Evolutionary conservation across 768 basidiomycete genomes (phyloP), one percentile per base, ranked within the genome.

Genomic region (Hortiboletus flavorubellus): DNA sequence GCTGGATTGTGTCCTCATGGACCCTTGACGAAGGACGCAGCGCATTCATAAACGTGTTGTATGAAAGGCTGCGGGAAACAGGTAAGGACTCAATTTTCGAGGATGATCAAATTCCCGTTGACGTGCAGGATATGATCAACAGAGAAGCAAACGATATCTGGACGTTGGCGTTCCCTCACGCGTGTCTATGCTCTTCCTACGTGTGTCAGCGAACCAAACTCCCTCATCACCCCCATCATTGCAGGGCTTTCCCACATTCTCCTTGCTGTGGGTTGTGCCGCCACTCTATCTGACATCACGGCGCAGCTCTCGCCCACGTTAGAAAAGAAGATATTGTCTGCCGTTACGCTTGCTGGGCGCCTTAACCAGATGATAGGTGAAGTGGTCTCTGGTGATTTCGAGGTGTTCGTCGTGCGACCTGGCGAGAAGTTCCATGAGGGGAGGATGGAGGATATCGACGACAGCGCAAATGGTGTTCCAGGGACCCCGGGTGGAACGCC

Each of bases 351-450:
- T 18, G 49, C 59, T 4, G 52, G 31, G 12, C 33, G 16, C 9
- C 43, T 53, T 4, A 40, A 38, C 8, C 21, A 54, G 38, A 60
- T 59, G 52, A 38, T 60, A 8, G 23, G 34, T 14, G 56, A 30
- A 2, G 47, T 60, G 5, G 12, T 59, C 8, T 54, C 59, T 2
- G 41, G 56, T 15, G 49, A 60, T 48, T 59, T 60, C n/a, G 56
- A 59, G 10, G 34, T 46, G 21, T 50, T 46, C 10, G 4, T 38
- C 8, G 30, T 42, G 5, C 26, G 11, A 18, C 56, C 56, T 10
- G 46, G 56, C 7, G 52, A 54, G 1, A 44, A 2, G 12, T 57
- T 55, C 23, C 16, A 29, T 9, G 12, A 5, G 14, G 51, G 16
- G 14, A 34, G 5, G 8, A 54, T 54, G 48, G 49, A 51, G 10